These are phyloP conservation scores for Beauveria sp. DNA, from an alignment of 2,329 filamentous ascomycete species.

Conservation along the genomic window DNA sequence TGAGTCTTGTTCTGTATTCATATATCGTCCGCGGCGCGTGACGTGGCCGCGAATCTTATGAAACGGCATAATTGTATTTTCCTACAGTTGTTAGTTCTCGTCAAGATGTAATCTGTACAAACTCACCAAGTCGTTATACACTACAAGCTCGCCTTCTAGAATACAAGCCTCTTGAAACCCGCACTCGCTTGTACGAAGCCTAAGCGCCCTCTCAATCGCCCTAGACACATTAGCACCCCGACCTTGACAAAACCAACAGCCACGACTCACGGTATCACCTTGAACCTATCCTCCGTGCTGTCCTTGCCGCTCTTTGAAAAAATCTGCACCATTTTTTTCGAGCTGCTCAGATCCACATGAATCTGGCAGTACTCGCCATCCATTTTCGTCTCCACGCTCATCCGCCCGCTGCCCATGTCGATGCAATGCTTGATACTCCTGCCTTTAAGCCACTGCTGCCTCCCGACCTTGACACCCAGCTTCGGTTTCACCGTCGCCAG, in stretches of 20 bases:
- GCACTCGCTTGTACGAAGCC: constrained; percentile 50
- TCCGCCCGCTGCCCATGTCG: constrained; percentile 49
- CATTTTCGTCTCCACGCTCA: constrained; percentile 75
- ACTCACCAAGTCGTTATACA: constrained; percentile 58
- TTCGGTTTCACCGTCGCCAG: constrained; percentile 39
- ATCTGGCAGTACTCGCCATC: constrained; percentile 90
- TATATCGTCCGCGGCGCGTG: constrained; percentile 59
- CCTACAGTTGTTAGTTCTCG: constrained; percentile 25
- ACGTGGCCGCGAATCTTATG: constrained; percentile 79
- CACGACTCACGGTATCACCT: constrained; percentile 45
- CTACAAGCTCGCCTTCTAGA: constrained; percentile 74
- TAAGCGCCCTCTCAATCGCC: constrained; percentile 56
- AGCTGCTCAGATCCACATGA: constrained; percentile 61
- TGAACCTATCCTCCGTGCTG: constrained; percentile 62
- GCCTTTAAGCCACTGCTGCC: constrained; percentile 57
- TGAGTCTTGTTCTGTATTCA: constrained; percentile 63
- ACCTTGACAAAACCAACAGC: not conserved
- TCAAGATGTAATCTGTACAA: not conserved
- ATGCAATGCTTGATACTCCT: constrained; percentile 69
- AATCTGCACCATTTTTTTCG: constrained; percentile 57
- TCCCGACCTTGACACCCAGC: constrained; percentile 56
- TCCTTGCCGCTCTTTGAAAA: constrained; percentile 93
- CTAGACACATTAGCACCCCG: constrained; percentile 22
- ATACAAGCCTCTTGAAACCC: constrained; percentile 61
- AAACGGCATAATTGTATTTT: constrained; percentile 62